A percentile compares a stretch with the other conserved stretches of the same genome.
Evolutionary conservation across 345 rosid genomes (phyloP).

Genomic region (Acer negundo): DNA sequence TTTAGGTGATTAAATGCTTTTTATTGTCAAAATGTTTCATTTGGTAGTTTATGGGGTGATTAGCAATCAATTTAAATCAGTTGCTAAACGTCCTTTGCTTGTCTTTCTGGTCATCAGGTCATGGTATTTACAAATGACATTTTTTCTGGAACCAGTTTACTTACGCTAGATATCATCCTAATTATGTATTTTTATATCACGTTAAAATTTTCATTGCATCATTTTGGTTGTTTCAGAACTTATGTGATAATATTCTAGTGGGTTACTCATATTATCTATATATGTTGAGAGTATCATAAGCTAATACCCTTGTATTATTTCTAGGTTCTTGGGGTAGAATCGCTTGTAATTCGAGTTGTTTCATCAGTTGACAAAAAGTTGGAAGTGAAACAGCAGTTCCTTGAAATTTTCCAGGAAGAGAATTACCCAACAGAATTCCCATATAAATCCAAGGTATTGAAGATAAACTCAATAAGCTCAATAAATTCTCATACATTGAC

Average conservation of each 20-base stretch:
- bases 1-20: background rate
- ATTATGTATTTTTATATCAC: background rate
- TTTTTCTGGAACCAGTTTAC: background rate
- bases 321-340: slow-evolving; percentile 93
- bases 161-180: background rate
- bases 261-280: background rate
- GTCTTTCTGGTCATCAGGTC: no score
- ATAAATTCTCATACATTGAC: slow-evolving; percentile 11
- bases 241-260: background rate
- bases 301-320: slow-evolving; percentile 23
- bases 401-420: slow-evolving; percentile 89
- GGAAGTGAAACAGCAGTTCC: slow-evolving; percentile 95
- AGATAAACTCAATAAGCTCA: slow-evolving; percentile 14
- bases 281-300: background rate
- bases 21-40: background rate
- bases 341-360: slow-evolving; percentile 96
- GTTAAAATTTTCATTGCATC: background rate
- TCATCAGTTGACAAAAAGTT: slow-evolving; percentile 97
- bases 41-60: background rate
- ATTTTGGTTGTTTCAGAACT: background rate
- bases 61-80: no score
- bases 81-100: no score
- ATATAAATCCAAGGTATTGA: slow-evolving; percentile 86
- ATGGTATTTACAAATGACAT: background rate
- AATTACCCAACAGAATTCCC: slow-evolving; percentile 90